phyloP scores from a whole-genome alignment of 257 asterid genomes.

The Schizonepeta tenuifolia region DNA sequence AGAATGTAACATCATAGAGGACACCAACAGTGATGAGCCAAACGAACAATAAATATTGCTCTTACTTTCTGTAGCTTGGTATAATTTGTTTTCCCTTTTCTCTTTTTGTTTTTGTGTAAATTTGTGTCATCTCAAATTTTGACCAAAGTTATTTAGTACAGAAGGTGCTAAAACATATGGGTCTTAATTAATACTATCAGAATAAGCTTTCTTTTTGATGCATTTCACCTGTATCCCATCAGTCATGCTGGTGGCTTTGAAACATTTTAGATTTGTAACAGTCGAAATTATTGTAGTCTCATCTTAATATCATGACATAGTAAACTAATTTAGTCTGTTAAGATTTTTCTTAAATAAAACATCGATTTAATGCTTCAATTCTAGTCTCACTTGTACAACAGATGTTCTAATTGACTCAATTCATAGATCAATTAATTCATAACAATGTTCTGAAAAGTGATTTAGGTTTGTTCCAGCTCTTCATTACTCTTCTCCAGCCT shows the following conservation, averaged over 20 bases:
- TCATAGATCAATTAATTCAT: not conserved
- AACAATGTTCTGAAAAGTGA: not conserved
- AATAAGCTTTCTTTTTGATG: not conserved
- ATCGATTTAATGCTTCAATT: not conserved
- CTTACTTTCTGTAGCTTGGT: not conserved
- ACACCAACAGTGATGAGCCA: slow-evolving; percentile 58
- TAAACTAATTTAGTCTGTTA: too few relatives aligned
- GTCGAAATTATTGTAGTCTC: not conserved
- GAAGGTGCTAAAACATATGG: not conserved
- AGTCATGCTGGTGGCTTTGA: not conserved
- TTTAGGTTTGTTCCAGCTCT: slow-evolving; percentile 36
- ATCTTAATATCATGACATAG: too few relatives aligned
- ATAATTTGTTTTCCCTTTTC: not conserved
- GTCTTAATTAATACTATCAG: not conserved
- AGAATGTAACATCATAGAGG: slow-evolving; percentile 55
- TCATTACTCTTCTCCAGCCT: slow-evolving; percentile 48
- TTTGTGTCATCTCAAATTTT: slow-evolving; percentile 27
- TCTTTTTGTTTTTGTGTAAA: not conserved
- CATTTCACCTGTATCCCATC: not conserved
- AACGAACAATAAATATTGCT: slow-evolving; percentile 48
- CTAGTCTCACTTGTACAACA: not conserved
- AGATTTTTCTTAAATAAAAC: not conserved
- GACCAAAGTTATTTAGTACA: slow-evolving; percentile 29
- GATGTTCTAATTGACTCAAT: not conserved
- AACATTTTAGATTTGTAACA: not conserved